Percentiles rank a stretch among this genome's conserved stretches.
Conservation (phyloP, 805 yeast genomes). For the Kodamaea fukazawae region DNA sequence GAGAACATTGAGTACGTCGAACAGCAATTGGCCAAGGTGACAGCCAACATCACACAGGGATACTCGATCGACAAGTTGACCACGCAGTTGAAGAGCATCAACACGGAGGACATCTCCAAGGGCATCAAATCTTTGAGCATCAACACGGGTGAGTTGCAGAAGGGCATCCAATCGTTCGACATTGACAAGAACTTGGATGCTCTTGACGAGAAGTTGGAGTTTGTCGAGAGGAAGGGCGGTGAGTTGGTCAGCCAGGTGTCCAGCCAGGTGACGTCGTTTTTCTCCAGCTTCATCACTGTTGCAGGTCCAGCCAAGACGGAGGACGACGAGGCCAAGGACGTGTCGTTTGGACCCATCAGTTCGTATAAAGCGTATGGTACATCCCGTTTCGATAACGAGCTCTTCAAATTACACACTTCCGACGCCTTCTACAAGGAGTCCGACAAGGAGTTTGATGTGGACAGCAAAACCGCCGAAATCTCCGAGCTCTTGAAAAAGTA, state of each 20-base stretch:
- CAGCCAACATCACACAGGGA: conserved; percentile 6
- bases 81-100: conserved; percentile 5
- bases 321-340: conserved; percentile 12
- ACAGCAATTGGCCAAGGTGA: conserved; percentile 19
- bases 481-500: conserved; percentile 45
- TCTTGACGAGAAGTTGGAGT: conserved; percentile 68
- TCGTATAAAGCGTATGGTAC: conserved; percentile 30
- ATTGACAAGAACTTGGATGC: conserved; percentile 39
- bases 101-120: conserved; percentile 3
- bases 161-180: conserved; percentile 2
- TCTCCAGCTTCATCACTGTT: conserved; percentile 38
- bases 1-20: conserved; percentile 27
- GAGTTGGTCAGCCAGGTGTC: conserved; percentile 51
- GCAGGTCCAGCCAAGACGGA: conserved; percentile 12
- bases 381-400: conserved; percentile 38
- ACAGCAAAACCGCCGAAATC: conserved; percentile 50
- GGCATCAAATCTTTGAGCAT: conserved; percentile 3
- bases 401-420: conserved; percentile 38
- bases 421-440: conserved; percentile 20
- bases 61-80: conserved; percentile 9
- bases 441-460: conserved; percentile 39
- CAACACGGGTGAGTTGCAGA: not conserved
- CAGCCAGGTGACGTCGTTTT: conserved; percentile 57
- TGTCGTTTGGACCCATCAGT: conserved; percentile 19
- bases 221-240: conserved; percentile 68